These are phyloP conservation scores for Purshia tridentata DNA, from an alignment of 306 rosid genomes.

Conservation along the genomic window DNA sequence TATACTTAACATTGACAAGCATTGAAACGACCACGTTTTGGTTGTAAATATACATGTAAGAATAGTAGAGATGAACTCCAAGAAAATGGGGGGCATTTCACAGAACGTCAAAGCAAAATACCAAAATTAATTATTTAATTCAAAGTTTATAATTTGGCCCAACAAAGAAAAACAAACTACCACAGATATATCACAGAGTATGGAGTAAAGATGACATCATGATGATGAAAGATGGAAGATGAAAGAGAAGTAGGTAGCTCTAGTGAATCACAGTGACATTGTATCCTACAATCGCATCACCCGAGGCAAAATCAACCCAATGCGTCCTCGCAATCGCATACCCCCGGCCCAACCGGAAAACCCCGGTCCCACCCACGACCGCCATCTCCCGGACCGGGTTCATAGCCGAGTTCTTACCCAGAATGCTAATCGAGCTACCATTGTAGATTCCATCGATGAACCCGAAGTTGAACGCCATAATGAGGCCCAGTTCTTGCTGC, in stretches of 20 bases:
- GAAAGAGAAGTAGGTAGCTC: neutral
- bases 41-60: too few relatives aligned
- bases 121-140: neutral
- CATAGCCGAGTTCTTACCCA: slow-evolving; percentile 58
- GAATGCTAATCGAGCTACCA: slow-evolving; percentile 61
- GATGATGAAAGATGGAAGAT: too few relatives aligned
- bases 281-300: slow-evolving; percentile 80
- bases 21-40: too few relatives aligned
- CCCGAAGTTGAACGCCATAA: slow-evolving; percentile 61
- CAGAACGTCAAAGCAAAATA: too few relatives aligned
- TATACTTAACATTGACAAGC: too few relatives aligned
- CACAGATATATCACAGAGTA: neutral
- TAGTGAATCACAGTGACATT: slow-evolving; percentile 70
- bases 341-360: slow-evolving; percentile 75
- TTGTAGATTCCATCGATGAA: slow-evolving; percentile 55
- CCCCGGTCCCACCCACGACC: slow-evolving; percentile 72
- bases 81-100: neutral
- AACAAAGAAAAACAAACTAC: neutral
- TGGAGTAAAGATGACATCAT: too few relatives aligned
- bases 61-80: neutral
- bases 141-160: neutral
- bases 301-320: slow-evolving; percentile 40
- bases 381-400: slow-evolving; percentile 66
- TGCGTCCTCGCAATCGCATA: slow-evolving; percentile 60
- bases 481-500: slow-evolving; percentile 54